Conservation (phyloP, 2,329 filamentous ascomycete genomes). For the Biscogniauxia mediterranea region DNA sequence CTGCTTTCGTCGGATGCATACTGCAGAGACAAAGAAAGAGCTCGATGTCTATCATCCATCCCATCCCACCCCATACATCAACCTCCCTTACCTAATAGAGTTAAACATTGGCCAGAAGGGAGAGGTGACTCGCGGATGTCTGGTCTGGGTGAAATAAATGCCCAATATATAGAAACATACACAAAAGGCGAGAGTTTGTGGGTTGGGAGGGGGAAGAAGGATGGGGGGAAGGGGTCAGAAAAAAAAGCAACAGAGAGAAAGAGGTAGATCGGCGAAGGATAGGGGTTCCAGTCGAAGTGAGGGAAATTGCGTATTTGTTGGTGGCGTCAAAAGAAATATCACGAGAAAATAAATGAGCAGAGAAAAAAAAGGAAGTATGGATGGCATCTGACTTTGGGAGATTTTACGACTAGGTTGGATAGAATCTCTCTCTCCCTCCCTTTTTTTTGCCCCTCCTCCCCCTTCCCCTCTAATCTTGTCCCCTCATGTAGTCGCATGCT, state of each 20-base stretch:
- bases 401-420: neutral
- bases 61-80: neutral
- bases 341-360: neutral
- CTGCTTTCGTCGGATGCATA: neutral
- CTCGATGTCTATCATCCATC: neutral
- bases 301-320: neutral
- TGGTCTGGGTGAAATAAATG: no score
- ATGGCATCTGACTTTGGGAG: neutral
- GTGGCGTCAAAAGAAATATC: neutral
- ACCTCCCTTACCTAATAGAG: no score
- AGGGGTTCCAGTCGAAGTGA: neutral
- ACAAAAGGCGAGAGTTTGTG: no score
- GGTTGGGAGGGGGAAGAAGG: no score
- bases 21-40: neutral
- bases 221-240: neutral
- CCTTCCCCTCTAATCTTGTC: no score
- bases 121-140: no score
- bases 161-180: no score
- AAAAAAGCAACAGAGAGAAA: neutral
- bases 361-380: neutral
- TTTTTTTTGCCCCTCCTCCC: no score
- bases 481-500: neutral
- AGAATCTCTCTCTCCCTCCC: neutral
- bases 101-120: no score
- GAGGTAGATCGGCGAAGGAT: neutral